Percentiles rank a stretch among this genome's conserved stretches.
These are phyloP conservation scores for Crocinoboletus sp. DNA, from an alignment of 1,284 basidiomycete genomes.

Conservation along the genomic window DNA sequence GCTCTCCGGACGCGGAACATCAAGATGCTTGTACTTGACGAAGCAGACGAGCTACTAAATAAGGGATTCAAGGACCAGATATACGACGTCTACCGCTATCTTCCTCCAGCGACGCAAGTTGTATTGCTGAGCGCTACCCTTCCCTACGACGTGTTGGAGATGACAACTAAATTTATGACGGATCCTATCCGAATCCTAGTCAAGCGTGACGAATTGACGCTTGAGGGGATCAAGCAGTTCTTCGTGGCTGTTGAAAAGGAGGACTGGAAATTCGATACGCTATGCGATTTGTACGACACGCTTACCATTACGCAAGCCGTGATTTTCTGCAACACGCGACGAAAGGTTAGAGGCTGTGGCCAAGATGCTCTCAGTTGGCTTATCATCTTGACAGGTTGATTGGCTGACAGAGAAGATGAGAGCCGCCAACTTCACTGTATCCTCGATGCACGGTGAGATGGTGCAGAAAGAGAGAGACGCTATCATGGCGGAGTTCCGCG, in stretches of 20 bases:
- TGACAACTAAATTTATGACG: slow-evolving; percentile 99
- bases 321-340: slow-evolving; percentile 98
- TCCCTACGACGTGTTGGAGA: slow-evolving; percentile 96
- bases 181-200: slow-evolving; percentile 98
- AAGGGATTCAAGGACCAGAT: slow-evolving; percentile 99
- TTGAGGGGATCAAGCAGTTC: slow-evolving; percentile 99
- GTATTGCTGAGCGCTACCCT: slow-evolving; percentile 94
- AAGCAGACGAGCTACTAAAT: slow-evolving; percentile 96
- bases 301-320: slow-evolving; percentile 99
- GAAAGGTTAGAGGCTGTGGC: no score
- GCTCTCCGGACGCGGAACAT: slow-evolving; percentile 93
- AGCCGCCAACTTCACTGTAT: slow-evolving; percentile 94
- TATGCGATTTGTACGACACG: slow-evolving; percentile 97
- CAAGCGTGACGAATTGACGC: slow-evolving; percentile 98
- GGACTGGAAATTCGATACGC: slow-evolving; percentile 99
- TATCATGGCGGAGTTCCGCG: slow-evolving; percentile 98
- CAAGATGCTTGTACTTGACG: slow-evolving; percentile 98
- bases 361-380: no score
- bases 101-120: slow-evolving; percentile 98
- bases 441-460: slow-evolving; percentile 99
- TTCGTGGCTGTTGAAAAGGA: slow-evolving; percentile 99
- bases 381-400: no score
- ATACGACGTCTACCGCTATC: slow-evolving; percentile 98
- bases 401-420: slow-evolving; percentile 99
- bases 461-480: slow-evolving; percentile 97